Base-by-base conservation (phyloP, 176 grass and related monocot species). In the Coix lacrymajobi region DNA sequence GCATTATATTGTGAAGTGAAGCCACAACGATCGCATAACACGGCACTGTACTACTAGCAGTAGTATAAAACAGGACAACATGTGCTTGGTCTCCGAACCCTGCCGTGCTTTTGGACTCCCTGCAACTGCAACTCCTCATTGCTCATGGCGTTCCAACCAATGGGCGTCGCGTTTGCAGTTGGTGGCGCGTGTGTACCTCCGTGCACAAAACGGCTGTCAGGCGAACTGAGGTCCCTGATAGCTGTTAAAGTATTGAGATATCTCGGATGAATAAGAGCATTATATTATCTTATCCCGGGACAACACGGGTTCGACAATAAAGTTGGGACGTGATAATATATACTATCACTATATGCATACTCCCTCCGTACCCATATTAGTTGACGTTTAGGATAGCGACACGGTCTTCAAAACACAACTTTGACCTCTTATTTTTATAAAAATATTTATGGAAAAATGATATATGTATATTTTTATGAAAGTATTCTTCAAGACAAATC, bases 61-160 rank as follows among this genome's bases (percentile, higher is more conserved):
- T 19, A 19, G 46, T 49, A 49, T 19, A 49, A 19, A 19, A 49
- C 46, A 49, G 5, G 16, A 7, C 48, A 49, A 62, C 26, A n/a
- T 10, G 6, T 34, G 57, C 37, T 17, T 25, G n/a, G 4, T 38
- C 84, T 79, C 38, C 20, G n/a, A 70, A 29, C 8, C 7, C 11
- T 61, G 52, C 75, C 54, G 75, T 43, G 75, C 39, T 62, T 79
- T 79, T 37, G 30, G 83, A 51, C 75, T 71, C 36, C 68, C 46
- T 69, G 19, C 29, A 24, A 1, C 16, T 20, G 31, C 64, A 22
- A 17, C 3, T 33, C 33, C 4, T 2, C n/a, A n/a, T n/a, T n/a
- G n/a, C 4, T n/a, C 3, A 39, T 7, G 44, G 24, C 17, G 11
- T 14, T 46, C 14, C 32, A 17, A 39, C 36, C 17, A 7, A 58